A percentile compares a stretch with the other conserved stretches of the same genome.
Evolutionary conservation across 2,329 filamentous ascomycete genomes (phyloP).

Genomic region (Aureobasidium subglaciale): DNA sequence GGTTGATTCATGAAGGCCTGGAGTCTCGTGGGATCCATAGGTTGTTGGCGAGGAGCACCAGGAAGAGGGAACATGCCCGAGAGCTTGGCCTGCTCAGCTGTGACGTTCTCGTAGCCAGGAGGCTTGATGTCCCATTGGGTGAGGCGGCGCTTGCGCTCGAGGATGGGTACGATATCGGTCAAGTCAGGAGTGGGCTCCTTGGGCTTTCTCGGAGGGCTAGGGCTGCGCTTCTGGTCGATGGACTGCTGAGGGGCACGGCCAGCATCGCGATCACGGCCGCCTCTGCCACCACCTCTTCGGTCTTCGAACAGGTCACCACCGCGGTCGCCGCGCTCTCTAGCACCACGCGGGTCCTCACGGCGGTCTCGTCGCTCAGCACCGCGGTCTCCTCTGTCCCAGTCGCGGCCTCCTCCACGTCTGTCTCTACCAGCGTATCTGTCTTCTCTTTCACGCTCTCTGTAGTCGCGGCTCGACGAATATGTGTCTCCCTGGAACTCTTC

Average conservation of each 20-base stretch:
- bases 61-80: constrained; percentile 98
- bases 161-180: constrained; percentile 72
- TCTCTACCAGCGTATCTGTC: constrained; percentile 72
- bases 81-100: constrained; percentile 94
- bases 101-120: constrained; percentile 95
- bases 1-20: constrained; percentile 95
- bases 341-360: constrained; percentile 23
- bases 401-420: constrained; percentile 39
- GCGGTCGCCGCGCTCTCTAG: constrained; percentile 34
- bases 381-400: constrained; percentile 18
- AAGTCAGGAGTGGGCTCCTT: constrained; percentile 94
- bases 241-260: constrained; percentile 28
- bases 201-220: constrained; percentile 77
- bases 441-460: constrained; percentile 87
- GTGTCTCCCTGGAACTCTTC: constrained; percentile 75
- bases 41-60: constrained; percentile 86
- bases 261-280: constrained; percentile 30
- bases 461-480: constrained; percentile 88
- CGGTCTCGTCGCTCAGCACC: constrained; percentile 24
- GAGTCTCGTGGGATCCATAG: constrained; percentile 88
- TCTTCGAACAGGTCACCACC: constrained; percentile 37
- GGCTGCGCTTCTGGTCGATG: constrained; percentile 53
- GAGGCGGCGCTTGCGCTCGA: constrained; percentile 82
- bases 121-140: constrained; percentile 99
- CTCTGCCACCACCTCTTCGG: constrained; percentile 34